Percentiles rank a stretch among this genome's conserved stretches.
phyloP scores from a whole-genome alignment of 176 grass and related monocot species.

The Tillandsia leiboldiana region DNA sequence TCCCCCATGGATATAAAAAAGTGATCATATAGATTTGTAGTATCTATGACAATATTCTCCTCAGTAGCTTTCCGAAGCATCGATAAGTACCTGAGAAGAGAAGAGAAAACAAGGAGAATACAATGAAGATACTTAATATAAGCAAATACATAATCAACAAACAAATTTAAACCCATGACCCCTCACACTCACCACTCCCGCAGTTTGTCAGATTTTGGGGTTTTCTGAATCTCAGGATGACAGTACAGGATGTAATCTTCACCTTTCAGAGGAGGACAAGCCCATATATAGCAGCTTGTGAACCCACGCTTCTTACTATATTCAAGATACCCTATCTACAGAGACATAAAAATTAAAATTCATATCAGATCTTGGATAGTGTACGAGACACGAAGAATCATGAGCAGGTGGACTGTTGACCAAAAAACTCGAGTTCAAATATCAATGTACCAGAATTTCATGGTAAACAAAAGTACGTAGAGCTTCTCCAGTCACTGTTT shows the following conservation, averaged over 20 bases:
- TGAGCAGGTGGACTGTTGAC: neutral
- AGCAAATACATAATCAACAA: neutral
- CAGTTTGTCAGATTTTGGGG: conserved; percentile 92
- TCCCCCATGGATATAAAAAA: conserved; percentile 64
- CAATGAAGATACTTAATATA: conserved; percentile 3
- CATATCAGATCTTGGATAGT: neutral
- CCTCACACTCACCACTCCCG: conserved; percentile 48
- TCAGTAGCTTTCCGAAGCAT: conserved; percentile 70
- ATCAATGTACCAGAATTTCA: conserved; percentile 68
- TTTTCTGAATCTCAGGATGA: conserved; percentile 81
- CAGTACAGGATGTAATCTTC: conserved; percentile 98
- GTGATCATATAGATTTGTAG: conserved; percentile 64
- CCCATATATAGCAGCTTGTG: conserved; percentile 92
- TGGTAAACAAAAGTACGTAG: conserved; percentile 91
- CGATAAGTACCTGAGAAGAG: conserved; percentile 53
- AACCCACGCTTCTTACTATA: conserved; percentile 87
- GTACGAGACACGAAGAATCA: neutral
- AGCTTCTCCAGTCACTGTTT: conserved; percentile 71
- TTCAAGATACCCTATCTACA: conserved; percentile 81
- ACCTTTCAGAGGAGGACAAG: conserved; percentile 81
- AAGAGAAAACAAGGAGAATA: neutral
- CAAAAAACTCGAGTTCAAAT: neutral
- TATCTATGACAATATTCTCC: conserved; percentile 66
- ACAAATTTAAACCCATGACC: neutral
- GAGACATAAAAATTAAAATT: neutral